Conservation (phyloP, 495 filamentous ascomycete genomes). For the Amniculicola lignicola region DNA sequence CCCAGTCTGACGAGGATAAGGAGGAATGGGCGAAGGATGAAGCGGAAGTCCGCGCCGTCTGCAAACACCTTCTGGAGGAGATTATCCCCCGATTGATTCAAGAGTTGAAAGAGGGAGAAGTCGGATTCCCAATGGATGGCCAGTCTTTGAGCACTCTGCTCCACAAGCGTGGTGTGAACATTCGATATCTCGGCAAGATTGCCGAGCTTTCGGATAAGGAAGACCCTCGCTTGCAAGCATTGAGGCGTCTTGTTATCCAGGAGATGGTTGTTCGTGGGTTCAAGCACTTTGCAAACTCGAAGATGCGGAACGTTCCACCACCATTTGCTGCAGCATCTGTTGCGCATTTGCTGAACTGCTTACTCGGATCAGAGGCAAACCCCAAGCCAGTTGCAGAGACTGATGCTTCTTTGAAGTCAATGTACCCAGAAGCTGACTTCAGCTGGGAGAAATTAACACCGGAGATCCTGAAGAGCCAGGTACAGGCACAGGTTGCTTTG, state of each 20-base stretch:
- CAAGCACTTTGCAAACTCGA: conserved; percentile 83
- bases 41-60: conserved; percentile 78
- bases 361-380: conserved; percentile 78
- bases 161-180: conserved; percentile 96
- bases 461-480: conserved; percentile 61
- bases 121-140: conserved; percentile 98
- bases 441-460: conserved; percentile 74
- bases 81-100: conserved; percentile 72
- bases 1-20: conserved; percentile 87
- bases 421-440: conserved; percentile 83
- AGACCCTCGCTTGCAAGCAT: conserved; percentile 68
- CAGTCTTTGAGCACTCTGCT: conserved; percentile 81
- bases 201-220: conserved; percentile 63
- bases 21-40: conserved; percentile 81
- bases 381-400: conserved; percentile 69
- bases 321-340: conserved; percentile 72
- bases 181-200: conserved; percentile 87
- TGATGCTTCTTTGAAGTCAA: conserved; percentile 65
- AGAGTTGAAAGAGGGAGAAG: conserved; percentile 86
- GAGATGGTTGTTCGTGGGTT: conserved; percentile 93
- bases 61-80: conserved; percentile 68
- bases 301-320: conserved; percentile 75
- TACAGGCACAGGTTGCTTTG: conserved; percentile 66
- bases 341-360: conserved; percentile 89
- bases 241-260: conserved; percentile 72